Percentiles rank a stretch among this genome's conserved stretches.
phyloP scores from a whole-genome alignment of 1,284 basidiomycete genomes.

The Trametes pubescens region DNA sequence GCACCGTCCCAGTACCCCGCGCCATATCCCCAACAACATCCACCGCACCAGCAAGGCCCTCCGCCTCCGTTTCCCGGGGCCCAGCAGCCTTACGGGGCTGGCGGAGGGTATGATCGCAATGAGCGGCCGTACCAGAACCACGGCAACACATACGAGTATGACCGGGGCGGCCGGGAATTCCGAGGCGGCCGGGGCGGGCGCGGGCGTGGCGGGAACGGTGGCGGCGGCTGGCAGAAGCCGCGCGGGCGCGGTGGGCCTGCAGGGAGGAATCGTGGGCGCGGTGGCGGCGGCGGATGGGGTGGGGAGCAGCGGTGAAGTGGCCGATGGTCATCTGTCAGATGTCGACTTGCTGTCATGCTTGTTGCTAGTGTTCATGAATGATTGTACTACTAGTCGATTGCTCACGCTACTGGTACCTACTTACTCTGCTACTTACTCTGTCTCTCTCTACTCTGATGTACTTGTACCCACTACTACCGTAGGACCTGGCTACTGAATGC shows the following conservation, averaged over 20 bases:
- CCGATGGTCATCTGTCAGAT: neutral
- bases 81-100: slow-evolving; percentile 9
- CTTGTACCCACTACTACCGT: neutral
- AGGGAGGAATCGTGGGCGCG: slow-evolving; percentile 28
- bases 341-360: neutral
- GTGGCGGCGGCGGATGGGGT: slow-evolving; percentile 33
- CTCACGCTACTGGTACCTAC: neutral
- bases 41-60: slow-evolving; percentile 7
- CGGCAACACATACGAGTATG: slow-evolving; percentile 10
- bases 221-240: slow-evolving; percentile 62
- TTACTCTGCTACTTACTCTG: neutral
- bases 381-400: neutral
- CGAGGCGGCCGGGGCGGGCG: slow-evolving; percentile 38
- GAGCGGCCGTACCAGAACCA: slow-evolving; percentile 10
- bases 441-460: neutral
- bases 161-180: slow-evolving; percentile 34
- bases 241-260: slow-evolving; percentile 36
- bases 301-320: slow-evolving; percentile 26
- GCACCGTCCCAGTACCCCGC: slow-evolving; percentile 20
- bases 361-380: neutral
- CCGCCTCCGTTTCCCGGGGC: slow-evolving; percentile 9
- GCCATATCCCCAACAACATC: slow-evolving; percentile 12
- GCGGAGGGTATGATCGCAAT: slow-evolving; percentile 25
- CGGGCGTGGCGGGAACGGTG: slow-evolving; percentile 47
- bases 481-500: neutral